These are phyloP conservation scores for Lactuca saligna DNA, from an alignment of 129 eudicot species.

Conservation along the genomic window DNA sequence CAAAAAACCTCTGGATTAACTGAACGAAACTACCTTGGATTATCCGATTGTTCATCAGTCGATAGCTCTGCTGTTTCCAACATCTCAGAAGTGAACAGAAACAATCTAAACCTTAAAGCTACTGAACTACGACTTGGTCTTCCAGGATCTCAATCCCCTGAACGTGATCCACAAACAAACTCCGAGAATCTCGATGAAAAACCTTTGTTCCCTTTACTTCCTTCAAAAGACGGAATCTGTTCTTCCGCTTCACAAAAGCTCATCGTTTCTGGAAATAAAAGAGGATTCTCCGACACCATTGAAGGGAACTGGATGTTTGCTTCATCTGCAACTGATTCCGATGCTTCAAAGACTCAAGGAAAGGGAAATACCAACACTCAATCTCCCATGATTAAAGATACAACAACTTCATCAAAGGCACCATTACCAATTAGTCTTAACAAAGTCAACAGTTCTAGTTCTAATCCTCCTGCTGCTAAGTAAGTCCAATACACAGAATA, in stretches of 20 bases:
- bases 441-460: constrained; percentile 40
- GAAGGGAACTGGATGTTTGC: constrained; percentile 62
- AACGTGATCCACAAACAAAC: constrained; percentile 43
- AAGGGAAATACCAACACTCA: constrained; percentile 45
- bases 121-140: constrained; percentile 82
- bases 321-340: constrained; percentile 50
- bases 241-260: constrained; percentile 39
- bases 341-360: constrained; percentile 45
- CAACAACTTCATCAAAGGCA: constrained; percentile 40
- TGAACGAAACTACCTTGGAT: constrained; percentile 73
- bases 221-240: constrained; percentile 65
- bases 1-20: constrained; percentile 44
- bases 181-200: constrained; percentile 66
- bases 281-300: constrained; percentile 77
- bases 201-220: constrained; percentile 62
- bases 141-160: constrained; percentile 85
- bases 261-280: constrained; percentile 72
- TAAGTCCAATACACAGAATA: constrained; percentile 31
- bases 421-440: constrained; percentile 20
- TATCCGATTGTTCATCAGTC: constrained; percentile 80
- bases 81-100: constrained; percentile 41
- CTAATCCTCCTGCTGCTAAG: constrained; percentile 88
- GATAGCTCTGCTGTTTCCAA: constrained; percentile 57
- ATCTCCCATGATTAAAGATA: constrained; percentile 43
- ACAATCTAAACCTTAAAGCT: constrained; percentile 67